Percentiles rank a stretch among this genome's conserved stretches.
These are phyloP conservation scores for Eucalyptus polyanthemos DNA, from an alignment of 345 rosid genomes.

Conservation along the genomic window DNA sequence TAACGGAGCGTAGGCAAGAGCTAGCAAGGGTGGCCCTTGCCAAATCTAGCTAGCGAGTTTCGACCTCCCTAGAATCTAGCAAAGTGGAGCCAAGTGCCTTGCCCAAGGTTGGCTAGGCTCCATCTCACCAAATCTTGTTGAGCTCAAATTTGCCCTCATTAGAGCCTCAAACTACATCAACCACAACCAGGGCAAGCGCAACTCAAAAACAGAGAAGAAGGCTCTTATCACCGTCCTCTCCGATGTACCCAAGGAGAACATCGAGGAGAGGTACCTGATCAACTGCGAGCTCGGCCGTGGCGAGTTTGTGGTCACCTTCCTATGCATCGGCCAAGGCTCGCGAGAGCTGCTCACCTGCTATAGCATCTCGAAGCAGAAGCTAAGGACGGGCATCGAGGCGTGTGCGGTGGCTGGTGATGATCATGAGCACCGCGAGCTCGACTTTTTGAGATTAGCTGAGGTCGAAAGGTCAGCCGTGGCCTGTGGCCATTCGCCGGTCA, in stretches of 20 bases:
- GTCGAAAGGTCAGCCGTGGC: neutral
- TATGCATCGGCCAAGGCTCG: neutral
- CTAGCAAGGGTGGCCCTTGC: neutral
- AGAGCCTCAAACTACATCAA: neutral
- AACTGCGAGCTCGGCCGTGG: neutral
- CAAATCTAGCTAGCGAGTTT: neutral
- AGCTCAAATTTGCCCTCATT: neutral
- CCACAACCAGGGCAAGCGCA: neutral
- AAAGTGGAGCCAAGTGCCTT: too few species aligned
- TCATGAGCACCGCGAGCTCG: neutral
- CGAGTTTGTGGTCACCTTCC: neutral
- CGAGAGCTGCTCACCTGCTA: neutral
- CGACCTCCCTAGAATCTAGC: too few species aligned
- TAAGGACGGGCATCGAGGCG: neutral
- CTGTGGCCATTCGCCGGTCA: neutral
- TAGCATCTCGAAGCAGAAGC: neutral
- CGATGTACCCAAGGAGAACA: neutral
- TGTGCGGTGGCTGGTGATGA: neutral
- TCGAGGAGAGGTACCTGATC: neutral
- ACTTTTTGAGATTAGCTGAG: neutral
- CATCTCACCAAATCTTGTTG: neutral
- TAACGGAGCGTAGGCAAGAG: fast-evolving
- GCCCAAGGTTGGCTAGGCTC: too few species aligned
- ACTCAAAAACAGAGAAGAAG: neutral
- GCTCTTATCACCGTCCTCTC: neutral